Base-by-base conservation (phyloP, 2,329 filamentous ascomycete species). In the Alternaria triticimaculans region DNA sequence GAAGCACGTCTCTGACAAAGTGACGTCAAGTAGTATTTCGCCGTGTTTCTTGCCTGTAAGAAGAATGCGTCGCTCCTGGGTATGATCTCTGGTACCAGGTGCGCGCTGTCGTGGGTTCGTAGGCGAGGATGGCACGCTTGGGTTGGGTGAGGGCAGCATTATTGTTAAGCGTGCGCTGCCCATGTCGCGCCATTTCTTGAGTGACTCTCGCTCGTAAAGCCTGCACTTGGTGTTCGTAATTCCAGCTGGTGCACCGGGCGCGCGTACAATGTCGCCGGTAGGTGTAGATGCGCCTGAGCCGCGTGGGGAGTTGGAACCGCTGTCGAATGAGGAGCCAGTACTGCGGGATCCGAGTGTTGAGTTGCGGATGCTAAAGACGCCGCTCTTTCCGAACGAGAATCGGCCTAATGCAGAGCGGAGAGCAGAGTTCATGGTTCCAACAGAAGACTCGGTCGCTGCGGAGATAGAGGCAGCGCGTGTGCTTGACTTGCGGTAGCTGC, bases 151-250 rank as follows among this genome's bases (percentile, higher is more conserved):
- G n/a, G 93, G 92, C 18, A 89, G 88, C 77, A 94, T 89, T 73
- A 99, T 93, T 15, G 92, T 93, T 63, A 99, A 83, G 41, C 89
- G 86, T 64, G 94, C 96, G 71, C 92, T 90, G 68, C 96, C 95
- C 83, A 94, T 89, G 77, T 98, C 94, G 65, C 93, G 90, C 96
- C 96, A 99, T 77, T 95, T 95, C 12, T 88, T 84, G 2, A 87
- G 84, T 10, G 84, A 84, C 63, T 94, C 90, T 54, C 95, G 89
- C 53, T 92, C 85, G 78, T 98, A 97, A 12, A 98, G 87, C 37
- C 94, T 87, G 71, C 97, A 92, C 71, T 94, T 94, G 55, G 95
- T 89, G 73, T 96, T 94, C 58, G 90, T 90, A 61, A 93, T 89
- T 58, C 90, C 91, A 21, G 90, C 80, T 20, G 89, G 86, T 20